Percentiles rank a stretch among this genome's conserved stretches.
These are phyloP conservation scores for Escallonia herrerae DNA, from an alignment of 129 eudicot species.

Conservation along the genomic window DNA sequence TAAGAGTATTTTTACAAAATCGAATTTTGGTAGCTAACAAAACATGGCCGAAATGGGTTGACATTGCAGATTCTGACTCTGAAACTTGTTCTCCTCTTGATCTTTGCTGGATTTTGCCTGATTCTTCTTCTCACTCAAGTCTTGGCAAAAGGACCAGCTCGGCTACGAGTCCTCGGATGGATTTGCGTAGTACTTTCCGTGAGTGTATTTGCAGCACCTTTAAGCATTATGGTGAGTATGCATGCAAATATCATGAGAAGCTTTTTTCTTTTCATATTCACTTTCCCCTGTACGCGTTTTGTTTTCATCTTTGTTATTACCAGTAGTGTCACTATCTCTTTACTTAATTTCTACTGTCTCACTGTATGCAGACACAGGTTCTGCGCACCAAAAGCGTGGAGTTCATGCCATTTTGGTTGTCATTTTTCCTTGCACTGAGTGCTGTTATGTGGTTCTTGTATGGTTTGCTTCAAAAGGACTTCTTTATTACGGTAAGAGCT, in stretches of 20 bases:
- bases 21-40: neutral
- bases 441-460: slow-evolving; percentile 53
- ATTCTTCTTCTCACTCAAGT: slow-evolving; percentile 39
- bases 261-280: neutral
- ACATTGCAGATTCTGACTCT: slow-evolving; percentile 43
- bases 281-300: neutral
- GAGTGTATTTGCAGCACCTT: slow-evolving; percentile 60
- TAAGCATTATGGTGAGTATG: slow-evolving; percentile 53
- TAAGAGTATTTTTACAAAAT: too few relatives aligned
- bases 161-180: slow-evolving; percentile 64
- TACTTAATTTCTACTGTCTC: neutral
- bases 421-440: slow-evolving; percentile 42
- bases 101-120: slow-evolving; percentile 40
- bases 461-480: slow-evolving; percentile 42
- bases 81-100: slow-evolving; percentile 39
- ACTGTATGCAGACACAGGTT: slow-evolving; percentile 41
- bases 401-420: slow-evolving; percentile 52
- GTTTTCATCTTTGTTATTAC: neutral
- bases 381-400: slow-evolving; percentile 56
- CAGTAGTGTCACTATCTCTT: neutral
- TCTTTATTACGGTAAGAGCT: slow-evolving; percentile 36
- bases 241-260: neutral
- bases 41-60: neutral
- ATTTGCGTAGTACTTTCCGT: slow-evolving; percentile 43
- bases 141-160: slow-evolving; percentile 30